Evolutionary conservation across 2,329 filamentous ascomycete genomes (phyloP).

Genomic region (Penicillium sp.): DNA sequence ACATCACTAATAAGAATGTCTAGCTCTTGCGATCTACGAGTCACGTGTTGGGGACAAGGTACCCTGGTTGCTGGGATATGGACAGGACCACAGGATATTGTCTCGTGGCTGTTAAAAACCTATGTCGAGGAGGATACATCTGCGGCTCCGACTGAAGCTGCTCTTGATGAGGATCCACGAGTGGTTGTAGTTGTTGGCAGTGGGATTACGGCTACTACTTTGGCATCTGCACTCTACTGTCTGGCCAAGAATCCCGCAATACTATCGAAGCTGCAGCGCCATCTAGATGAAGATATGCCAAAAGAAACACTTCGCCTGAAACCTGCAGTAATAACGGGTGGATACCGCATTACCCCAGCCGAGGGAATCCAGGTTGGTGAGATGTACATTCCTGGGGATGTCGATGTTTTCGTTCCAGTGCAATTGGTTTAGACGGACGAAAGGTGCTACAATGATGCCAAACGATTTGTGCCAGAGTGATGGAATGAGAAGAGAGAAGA

Average conservation of each 20-base stretch:
- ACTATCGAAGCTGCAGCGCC: conserved; percentile 4
- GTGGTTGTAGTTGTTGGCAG: conserved; percentile 13
- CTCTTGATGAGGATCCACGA: conserved; percentile 10
- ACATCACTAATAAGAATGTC: too few relatives aligned
- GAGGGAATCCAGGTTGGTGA: conserved; percentile 23
- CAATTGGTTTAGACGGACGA: conserved; percentile 30
- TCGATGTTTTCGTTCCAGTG: conserved; percentile 23
- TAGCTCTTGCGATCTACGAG: too few relatives aligned
- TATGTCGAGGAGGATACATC: conserved; percentile 38
- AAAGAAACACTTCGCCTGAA: conserved; percentile 33
- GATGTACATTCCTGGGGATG: too few relatives aligned
- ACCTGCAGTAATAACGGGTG: conserved; percentile 34
- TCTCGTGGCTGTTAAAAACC: conserved; percentile 45
- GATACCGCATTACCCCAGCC: conserved; percentile 37
- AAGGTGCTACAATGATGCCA: conserved; percentile 18
- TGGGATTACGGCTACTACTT: conserved; percentile 11
- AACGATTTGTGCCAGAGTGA: conserved; percentile 35
- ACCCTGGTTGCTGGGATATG: conserved; percentile 10
- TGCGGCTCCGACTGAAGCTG: conserved; percentile 30
- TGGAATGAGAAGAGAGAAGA: conserved; percentile 25
- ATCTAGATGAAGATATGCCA: conserved; percentile 2
- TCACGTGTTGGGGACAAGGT: too few relatives aligned
- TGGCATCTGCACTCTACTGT: conserved; percentile 6
- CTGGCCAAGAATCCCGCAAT: background rate
- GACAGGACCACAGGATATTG: conserved; percentile 38